Base-by-base conservation (phyloP, 1,284 basidiomycete species). In the Marasmius sp. region DNA sequence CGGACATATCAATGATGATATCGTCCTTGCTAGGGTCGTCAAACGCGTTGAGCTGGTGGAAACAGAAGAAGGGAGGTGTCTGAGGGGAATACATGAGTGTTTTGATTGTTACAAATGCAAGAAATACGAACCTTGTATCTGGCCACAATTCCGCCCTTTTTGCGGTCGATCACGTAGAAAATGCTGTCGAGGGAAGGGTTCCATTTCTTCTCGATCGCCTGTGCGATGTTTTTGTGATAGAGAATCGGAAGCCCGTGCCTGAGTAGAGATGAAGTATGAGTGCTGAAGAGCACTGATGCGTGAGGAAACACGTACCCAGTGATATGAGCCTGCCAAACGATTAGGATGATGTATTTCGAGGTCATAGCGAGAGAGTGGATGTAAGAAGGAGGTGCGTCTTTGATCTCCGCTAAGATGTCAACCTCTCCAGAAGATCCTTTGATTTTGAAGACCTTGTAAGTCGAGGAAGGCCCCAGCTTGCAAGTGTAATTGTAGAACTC, bases 131-230 rank as follows among this genome's bases (percentile, higher is more conserved):
- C 66, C 54, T 66, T 57, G 61, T 75, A 79, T 61, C 72, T 75
- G 58, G 74, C 71, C 7, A 78, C 69, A 34, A 79, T 67, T 0
- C 76, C 75, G 27, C 71, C 74, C 27, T 71, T 66, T 55, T 70
- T 68, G 51, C 74, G 71, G 62, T 78, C 75, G 48, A 78, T 60
- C 55, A 78, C 70, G 38, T 78, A 78, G 71, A 77, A 78, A 22
- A 72, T 20, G 0, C 73, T 65, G 48, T 71, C 65, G 27, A 59
- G 57, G 33, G 70, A 66, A 0, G 71, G 65, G 22, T 75, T 67
- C 58, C 76, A 78, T 36, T 69, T 65, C 27, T 54, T 54, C 14
- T 69, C 66, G 45, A 78, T 74, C 7, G 72, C 66, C 11, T 74
- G 69, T 12, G 74, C 68, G 5, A 75, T 57, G 58, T 75, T 78